A percentile compares a stretch with the other conserved stretches of the same genome.
Evolutionary conservation across 169 alveolate species (phyloP).

Genomic region (Cryptosporidium viatorum): DNA sequence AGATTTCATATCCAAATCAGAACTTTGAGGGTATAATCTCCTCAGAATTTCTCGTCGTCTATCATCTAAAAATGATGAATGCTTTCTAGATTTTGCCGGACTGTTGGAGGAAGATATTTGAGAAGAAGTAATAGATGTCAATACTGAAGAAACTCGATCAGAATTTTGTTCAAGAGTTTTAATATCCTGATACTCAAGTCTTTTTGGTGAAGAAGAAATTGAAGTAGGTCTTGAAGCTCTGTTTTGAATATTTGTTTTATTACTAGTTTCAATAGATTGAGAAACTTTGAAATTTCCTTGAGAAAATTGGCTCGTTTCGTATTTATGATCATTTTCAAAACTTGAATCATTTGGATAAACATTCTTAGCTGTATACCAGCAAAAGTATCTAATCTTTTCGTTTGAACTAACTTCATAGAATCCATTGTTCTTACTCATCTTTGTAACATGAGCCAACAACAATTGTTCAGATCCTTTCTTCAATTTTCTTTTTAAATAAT

Average conservation of each 20-base stretch:
- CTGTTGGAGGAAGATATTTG: not conserved
- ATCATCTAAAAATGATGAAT: slow-evolving; percentile 19
- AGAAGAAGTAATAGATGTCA: not conserved
- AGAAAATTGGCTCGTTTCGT: slow-evolving; percentile 9
- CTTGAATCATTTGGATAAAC: slow-evolving; percentile 44
- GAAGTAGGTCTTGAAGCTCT: not conserved
- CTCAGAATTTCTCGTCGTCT: slow-evolving; percentile 28
- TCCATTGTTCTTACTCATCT: slow-evolving; percentile 8
- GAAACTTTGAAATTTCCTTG: slow-evolving; percentile 3
- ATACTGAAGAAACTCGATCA: not conserved
- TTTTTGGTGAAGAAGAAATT: slow-evolving; percentile 19
- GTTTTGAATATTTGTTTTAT: not conserved
- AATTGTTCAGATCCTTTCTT: not conserved
- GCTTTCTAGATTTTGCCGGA: not conserved
- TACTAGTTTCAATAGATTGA: slow-evolving; percentile 9
- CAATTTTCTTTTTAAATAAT: slow-evolving; percentile 27
- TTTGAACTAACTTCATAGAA: not conserved
- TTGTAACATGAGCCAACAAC: slow-evolving; percentile 27
- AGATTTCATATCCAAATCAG: slow-evolving; percentile 34
- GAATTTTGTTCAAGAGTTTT: not conserved
- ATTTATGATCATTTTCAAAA: slow-evolving; percentile 33
- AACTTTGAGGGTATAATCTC: slow-evolving; percentile 45
- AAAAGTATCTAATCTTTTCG: slow-evolving; percentile 44
- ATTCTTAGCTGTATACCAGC: slow-evolving; percentile 65
- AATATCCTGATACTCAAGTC: slow-evolving; percentile 46